Conservation (phyloP, 1,284 basidiomycete genomes). For the Sporisorium exsertum region DNA sequence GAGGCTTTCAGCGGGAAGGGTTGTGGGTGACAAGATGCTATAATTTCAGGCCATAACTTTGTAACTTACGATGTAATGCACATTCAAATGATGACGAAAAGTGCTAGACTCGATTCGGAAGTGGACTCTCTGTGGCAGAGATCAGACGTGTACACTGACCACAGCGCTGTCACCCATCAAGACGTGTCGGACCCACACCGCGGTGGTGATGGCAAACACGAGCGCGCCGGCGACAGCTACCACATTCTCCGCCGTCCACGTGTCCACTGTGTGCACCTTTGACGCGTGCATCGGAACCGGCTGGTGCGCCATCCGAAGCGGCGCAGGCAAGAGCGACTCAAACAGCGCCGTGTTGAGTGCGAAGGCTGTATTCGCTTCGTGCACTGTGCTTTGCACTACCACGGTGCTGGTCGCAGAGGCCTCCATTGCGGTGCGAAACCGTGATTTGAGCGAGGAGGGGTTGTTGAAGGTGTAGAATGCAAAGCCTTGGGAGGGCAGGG, state of each 20-base stretch:
- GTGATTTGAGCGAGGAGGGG: slow-evolving; percentile 80
- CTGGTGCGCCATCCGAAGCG: slow-evolving; percentile 14
- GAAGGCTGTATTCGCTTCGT: slow-evolving; percentile 79
- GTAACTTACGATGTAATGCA: no score
- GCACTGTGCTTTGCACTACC: slow-evolving; percentile 71
- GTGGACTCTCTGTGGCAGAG: no score
- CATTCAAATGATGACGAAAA: not conserved
- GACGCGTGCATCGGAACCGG: no score
- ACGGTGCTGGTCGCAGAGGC: slow-evolving; percentile 70
- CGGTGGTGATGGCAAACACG: not conserved
- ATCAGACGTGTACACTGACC: not conserved
- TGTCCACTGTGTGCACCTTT: no score
- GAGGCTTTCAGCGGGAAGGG: not conserved
- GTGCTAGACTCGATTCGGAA: no score
- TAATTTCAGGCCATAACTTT: no score
- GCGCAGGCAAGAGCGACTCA: slow-evolving; percentile 28
- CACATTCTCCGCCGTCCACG: not conserved
- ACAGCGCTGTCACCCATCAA: not conserved
- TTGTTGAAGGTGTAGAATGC: slow-evolving; percentile 80
- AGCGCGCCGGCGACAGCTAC: not conserved
- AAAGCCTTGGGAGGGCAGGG: slow-evolving; percentile 72
- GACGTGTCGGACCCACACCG: not conserved
- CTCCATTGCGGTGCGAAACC: slow-evolving; percentile 82
- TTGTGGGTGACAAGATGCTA: not conserved
- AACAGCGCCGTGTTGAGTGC: slow-evolving; percentile 78